Evolutionary conservation across 768 basidiomycete species (phyloP).

Genomic region (Lactarius sp.): DNA sequence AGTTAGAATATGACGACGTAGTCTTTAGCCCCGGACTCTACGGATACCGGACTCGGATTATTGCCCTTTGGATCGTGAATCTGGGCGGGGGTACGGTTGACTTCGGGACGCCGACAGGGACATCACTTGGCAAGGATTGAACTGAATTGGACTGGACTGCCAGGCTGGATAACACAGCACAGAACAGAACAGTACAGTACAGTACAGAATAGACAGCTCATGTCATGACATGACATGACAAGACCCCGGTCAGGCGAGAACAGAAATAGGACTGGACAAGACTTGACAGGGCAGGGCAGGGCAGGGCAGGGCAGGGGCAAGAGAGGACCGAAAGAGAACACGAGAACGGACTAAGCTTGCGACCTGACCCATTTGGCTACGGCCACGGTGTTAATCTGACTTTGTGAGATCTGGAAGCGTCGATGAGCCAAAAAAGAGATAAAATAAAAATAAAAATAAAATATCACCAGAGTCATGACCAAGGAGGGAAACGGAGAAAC

Average conservation of each 20-base stretch:
- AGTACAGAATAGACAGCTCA: background rate
- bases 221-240: background rate
- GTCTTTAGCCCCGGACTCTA: slow-evolving; percentile 17
- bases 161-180: background rate
- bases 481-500: background rate
- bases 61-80: slow-evolving; percentile 11
- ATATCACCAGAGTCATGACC: background rate
- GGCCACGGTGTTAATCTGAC: slow-evolving; percentile 2
- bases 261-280: background rate
- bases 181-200: background rate
- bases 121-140: background rate
- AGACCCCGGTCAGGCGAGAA: background rate
- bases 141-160: background rate
- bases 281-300: background rate
- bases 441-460: background rate
- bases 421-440: background rate
- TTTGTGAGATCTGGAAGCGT: background rate
- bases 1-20: slow-evolving; percentile 23
- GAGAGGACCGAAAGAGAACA: background rate
- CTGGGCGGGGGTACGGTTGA: background rate
- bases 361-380: background rate
- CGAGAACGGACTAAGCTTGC: background rate
- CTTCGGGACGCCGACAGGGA: slow-evolving; percentile 20
- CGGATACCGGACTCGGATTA: slow-evolving; percentile 16
- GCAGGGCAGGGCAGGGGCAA: background rate